These are phyloP conservation scores for Zymoseptoria ardabiliae DNA, from an alignment of 2,329 filamentous ascomycete species.

Conservation along the genomic window DNA sequence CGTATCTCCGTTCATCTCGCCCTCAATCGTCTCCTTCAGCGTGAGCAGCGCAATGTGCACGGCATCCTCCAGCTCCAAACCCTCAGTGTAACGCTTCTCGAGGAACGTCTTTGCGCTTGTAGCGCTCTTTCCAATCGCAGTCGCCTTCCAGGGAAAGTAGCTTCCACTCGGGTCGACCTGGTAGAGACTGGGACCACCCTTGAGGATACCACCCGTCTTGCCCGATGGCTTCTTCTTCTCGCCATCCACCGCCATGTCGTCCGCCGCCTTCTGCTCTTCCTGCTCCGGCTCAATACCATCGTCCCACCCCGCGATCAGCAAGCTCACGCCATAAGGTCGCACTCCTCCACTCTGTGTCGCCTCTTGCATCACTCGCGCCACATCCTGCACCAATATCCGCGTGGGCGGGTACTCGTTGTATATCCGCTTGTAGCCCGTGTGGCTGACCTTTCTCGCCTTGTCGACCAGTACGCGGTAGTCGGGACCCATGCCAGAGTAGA, in stretches of 20 bases:
- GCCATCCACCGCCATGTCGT: slow-evolving; percentile 42
- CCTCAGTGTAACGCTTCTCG: slow-evolving; percentile 98
- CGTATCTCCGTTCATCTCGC: slow-evolving; percentile 95
- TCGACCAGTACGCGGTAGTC: slow-evolving; percentile 97
- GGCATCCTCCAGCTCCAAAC: slow-evolving; percentile 92
- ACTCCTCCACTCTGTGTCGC: slow-evolving; percentile 97
- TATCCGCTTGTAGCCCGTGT: slow-evolving; percentile 98
- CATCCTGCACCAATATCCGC: slow-evolving; percentile 96
- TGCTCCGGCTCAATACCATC: slow-evolving; percentile 87
- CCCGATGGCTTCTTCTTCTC: slow-evolving; percentile 65
- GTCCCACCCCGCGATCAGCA: slow-evolving; percentile 96
- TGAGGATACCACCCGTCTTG: slow-evolving; percentile 92
- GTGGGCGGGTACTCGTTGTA: slow-evolving; percentile 99
- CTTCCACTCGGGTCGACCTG: slow-evolving; percentile 98
- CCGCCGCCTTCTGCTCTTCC: slow-evolving; percentile 57
- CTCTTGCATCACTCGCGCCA: slow-evolving; percentile 96
- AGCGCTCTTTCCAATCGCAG: slow-evolving; percentile 96
- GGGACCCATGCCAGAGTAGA: slow-evolving; percentile 98
- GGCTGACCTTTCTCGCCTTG: slow-evolving; percentile 94
- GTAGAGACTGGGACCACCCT: slow-evolving; percentile 94
- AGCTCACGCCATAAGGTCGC: slow-evolving; percentile 88
- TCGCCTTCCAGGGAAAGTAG: slow-evolving; percentile 99
- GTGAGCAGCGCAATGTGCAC: slow-evolving; percentile 97
- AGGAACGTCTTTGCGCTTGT: slow-evolving; percentile 98
- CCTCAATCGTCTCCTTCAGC: slow-evolving; percentile 97